These are phyloP conservation scores for Malania oleifera DNA, from an alignment of 164 flowering plant species.

Conservation along the genomic window DNA sequence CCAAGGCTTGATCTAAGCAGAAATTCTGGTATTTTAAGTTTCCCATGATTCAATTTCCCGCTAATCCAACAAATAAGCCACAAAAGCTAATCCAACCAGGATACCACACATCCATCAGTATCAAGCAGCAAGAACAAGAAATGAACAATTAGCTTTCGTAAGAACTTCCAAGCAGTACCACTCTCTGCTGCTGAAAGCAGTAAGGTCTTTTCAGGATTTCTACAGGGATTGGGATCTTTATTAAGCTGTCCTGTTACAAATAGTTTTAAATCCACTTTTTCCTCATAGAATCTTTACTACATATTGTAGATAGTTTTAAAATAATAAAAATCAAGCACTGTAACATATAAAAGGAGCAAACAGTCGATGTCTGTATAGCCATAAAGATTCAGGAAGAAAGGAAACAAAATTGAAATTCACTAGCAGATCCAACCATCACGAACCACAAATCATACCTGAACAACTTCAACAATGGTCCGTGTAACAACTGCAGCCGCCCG, in stretches of 20 bases:
- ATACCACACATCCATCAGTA: not conserved
- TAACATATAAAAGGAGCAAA: not conserved
- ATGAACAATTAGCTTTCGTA: too few relatives aligned
- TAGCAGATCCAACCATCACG: too few relatives aligned
- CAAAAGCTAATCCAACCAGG: not conserved
- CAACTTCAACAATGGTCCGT: constrained; percentile 78
- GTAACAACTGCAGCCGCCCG: constrained; percentile 77
- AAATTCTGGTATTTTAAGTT: not conserved
- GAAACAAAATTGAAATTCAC: not conserved
- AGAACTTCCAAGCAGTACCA: too few relatives aligned
- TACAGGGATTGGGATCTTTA: too few relatives aligned
- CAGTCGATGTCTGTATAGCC: too few relatives aligned
- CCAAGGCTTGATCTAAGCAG: not conserved
- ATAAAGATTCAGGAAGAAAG: not conserved
- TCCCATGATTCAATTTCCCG: not conserved
- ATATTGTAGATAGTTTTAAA: too few relatives aligned
- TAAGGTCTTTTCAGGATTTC: too few relatives aligned
- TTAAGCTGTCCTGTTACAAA: too few relatives aligned
- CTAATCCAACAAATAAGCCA: not conserved
- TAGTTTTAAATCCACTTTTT: too few relatives aligned
- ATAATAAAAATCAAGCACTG: not conserved
- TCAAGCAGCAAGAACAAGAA: too few relatives aligned
- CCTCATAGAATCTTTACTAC: too few relatives aligned
- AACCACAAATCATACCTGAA: constrained; percentile 78
- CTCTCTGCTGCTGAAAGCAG: too few relatives aligned